Evolutionary conservation across 306 rosid species (phyloP), one percentile per base, ranked within the genome.

Genomic region (Comarum palustre): DNA sequence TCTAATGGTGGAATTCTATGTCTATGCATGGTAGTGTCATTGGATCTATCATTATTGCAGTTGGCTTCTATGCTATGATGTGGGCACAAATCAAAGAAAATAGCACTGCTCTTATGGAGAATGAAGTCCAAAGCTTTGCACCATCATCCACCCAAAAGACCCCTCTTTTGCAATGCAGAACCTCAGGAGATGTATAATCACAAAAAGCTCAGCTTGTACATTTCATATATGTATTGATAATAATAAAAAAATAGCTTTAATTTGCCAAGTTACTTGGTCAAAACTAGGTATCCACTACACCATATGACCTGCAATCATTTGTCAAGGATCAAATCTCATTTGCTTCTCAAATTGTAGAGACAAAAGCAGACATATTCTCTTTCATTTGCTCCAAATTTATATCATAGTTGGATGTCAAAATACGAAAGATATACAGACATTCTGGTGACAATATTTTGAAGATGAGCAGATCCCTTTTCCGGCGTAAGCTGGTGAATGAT

Each of bases 41-140:
- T 38, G 79, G 79, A 36, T 75, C 73, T 10, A 27, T 54, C 62
- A 29, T 75, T 22, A 43, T 75, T 65, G 73, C 79, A 41, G 19
- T 66, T 54, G 73, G 79, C 14, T 75, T 75, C n/a, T 75, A 66
- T 57, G 71, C 79, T 54, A 5, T 75, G 54, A 51, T 75, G 16
- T 55, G 79, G 66, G 74, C 19, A 58, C 66, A 58, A 9, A 42
- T 25, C 42, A 72, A 57, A 17, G 75, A 72, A 27, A 29, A 58
- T 4, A 72, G 6, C 42, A 58, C 36, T 3, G 42, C 22, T 1
- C 12, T 17, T 17, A 25, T 8, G 43, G n/a, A 58, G 29, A 42
- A 24, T 43, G 55, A 58, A 24, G 52, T 58, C 75, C 75, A 72
- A n/a, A 72, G 55, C 67, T 22, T 17, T 9, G 22, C 55, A 46